These are phyloP conservation scores for Heliosperma pusillum DNA, from an alignment of 148 eudicot species.

Conservation along the genomic window DNA sequence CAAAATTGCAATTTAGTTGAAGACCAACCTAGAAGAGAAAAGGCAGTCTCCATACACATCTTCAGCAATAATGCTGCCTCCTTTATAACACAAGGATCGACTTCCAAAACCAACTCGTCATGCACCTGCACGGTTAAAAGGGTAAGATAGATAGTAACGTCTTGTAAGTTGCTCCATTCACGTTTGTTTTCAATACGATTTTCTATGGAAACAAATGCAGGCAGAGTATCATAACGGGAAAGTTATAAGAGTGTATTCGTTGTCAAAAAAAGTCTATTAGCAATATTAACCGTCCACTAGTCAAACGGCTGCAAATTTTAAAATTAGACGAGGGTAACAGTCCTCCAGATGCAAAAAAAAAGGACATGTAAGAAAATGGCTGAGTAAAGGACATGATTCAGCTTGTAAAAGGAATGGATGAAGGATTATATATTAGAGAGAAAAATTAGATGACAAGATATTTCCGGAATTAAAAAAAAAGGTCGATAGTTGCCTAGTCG, in stretches of 20 bases:
- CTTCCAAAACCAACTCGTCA: slow-evolving; percentile 91
- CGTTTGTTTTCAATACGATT: too few relatives aligned
- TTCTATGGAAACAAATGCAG: too few relatives aligned
- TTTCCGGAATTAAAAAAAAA: not conserved
- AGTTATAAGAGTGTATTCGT: too few relatives aligned
- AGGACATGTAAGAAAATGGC: too few relatives aligned
- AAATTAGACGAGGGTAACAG: too few relatives aligned
- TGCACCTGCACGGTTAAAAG: slow-evolving; percentile 51
- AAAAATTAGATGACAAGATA: not conserved
- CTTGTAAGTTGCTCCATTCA: not conserved
- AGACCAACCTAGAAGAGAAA: slow-evolving; percentile 63
- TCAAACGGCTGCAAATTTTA: too few relatives aligned
- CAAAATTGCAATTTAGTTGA: not conserved
- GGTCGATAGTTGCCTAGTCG: not conserved
- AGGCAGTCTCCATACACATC: slow-evolving; percentile 86
- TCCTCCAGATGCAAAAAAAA: too few relatives aligned
- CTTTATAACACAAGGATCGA: slow-evolving; percentile 60
- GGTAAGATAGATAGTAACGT: not conserved
- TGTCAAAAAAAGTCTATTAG: too few relatives aligned
- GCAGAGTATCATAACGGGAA: too few relatives aligned
- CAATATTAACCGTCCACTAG: too few relatives aligned
- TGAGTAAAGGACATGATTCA: too few relatives aligned
- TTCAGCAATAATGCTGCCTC: slow-evolving; percentile 75
- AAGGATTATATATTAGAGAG: not conserved
- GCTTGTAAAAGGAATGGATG: too few relatives aligned